phyloP scores from a whole-genome alignment of 345 rosid genomes.

The Eucalyptus victrix region DNA sequence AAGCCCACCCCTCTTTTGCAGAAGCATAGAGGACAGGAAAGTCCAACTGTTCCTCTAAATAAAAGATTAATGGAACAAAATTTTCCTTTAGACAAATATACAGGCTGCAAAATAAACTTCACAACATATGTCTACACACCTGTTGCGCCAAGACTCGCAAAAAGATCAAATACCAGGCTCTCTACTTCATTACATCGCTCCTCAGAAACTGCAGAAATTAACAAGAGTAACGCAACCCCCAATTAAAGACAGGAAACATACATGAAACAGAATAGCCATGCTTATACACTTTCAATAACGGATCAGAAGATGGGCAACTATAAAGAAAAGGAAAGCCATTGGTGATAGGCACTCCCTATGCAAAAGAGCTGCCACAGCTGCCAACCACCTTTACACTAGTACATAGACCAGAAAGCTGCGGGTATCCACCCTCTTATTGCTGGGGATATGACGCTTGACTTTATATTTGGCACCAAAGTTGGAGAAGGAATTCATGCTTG shows the following conservation, averaged over 20 bases:
- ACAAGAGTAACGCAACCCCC: not conserved
- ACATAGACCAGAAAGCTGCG: not conserved
- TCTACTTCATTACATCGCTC: slow-evolving; percentile 97
- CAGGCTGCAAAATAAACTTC: not conserved
- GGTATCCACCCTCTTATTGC: not conserved
- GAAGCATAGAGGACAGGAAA: slow-evolving; percentile 99
- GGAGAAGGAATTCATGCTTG: not conserved
- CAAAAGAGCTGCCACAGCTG: not conserved
- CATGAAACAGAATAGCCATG: not conserved
- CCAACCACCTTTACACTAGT: not conserved
- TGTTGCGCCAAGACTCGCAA: slow-evolving; percentile 98
- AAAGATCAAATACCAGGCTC: slow-evolving; percentile 92
- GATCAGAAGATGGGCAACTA: not conserved
- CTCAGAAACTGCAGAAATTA: slow-evolving; percentile 61
- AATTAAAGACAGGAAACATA: not conserved
- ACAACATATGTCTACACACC: slow-evolving; percentile 25
- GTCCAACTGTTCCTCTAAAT: slow-evolving; percentile 89
- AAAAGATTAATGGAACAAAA: not conserved
- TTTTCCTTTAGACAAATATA: not conserved
- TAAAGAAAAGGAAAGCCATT: not conserved
- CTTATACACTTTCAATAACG: not conserved
- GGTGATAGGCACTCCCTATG: not conserved
- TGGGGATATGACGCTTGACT: not conserved
- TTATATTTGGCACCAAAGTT: not conserved
- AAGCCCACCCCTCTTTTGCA: slow-evolving; percentile 99